These are phyloP conservation scores for Aureobasidium sp. DNA, from an alignment of 2,329 filamentous ascomycete genomes.

Conservation along the genomic window DNA sequence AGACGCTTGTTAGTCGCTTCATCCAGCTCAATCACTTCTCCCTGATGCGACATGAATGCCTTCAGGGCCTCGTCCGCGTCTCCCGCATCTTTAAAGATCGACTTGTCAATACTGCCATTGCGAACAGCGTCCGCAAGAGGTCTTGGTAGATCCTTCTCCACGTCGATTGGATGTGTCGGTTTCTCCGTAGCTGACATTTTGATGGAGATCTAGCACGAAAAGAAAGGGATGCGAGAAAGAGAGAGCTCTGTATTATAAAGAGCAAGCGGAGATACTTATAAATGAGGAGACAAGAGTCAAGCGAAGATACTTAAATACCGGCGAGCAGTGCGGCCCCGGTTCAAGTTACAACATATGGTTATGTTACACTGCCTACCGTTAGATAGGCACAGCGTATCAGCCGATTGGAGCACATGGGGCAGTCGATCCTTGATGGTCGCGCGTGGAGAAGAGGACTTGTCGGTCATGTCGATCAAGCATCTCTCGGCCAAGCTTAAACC, in stretches of 20 bases:
- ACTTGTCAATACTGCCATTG: constrained; percentile 25
- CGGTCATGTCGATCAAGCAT: neutral
- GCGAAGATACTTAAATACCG: neutral
- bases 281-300: neutral
- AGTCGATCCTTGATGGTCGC: neutral
- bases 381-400: constrained; percentile 6
- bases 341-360: neutral
- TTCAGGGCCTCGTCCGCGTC: constrained; percentile 57
- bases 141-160: constrained; percentile 23
- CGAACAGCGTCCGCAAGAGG: constrained; percentile 25
- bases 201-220: neutral
- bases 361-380: neutral
- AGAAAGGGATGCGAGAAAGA: neutral
- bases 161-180: constrained; percentile 14
- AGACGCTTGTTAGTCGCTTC: constrained; percentile 53
- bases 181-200: neutral
- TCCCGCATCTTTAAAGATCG: constrained; percentile 45
- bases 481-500: constrained; percentile 6
- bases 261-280: neutral
- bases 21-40: constrained; percentile 47
- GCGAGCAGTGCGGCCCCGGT: constrained; percentile 2
- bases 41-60: constrained; percentile 43
- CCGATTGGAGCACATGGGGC: neutral
- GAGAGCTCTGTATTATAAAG: too few species aligned
- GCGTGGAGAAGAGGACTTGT: neutral